Conservation (phyloP, 2,329 filamentous ascomycete species). For the Magnaporthiopsis rhizophila region DNA sequence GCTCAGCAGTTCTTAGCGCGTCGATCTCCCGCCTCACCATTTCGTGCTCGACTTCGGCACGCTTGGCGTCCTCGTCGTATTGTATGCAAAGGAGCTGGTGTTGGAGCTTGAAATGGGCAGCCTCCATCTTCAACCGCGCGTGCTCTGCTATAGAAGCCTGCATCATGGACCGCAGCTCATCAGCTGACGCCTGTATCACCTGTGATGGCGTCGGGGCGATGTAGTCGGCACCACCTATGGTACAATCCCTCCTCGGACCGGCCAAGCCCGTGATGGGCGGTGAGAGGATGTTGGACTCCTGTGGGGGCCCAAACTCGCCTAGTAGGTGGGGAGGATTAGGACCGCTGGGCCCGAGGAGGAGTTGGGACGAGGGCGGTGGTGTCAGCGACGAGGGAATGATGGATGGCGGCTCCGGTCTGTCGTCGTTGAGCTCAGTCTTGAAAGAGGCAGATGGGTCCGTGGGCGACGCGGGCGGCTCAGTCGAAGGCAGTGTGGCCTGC, state of each 20-base stretch:
- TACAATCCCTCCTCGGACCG: constrained; percentile 19
- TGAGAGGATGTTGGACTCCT: constrained; percentile 42
- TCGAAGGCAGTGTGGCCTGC: constrained; percentile 48
- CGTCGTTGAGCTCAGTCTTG: constrained; percentile 41
- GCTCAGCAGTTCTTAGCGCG: constrained; percentile 67
- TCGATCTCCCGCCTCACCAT: constrained; percentile 87
- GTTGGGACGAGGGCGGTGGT: constrained; percentile 48
- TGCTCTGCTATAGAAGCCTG: constrained; percentile 47
- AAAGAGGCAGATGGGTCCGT: constrained; percentile 40
- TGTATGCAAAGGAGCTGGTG: constrained; percentile 78
- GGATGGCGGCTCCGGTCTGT: constrained; percentile 27
- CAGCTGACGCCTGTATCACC: constrained; percentile 43
- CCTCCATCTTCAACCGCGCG: constrained; percentile 64
- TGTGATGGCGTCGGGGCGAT: constrained; percentile 38
- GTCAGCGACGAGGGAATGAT: constrained; percentile 51
- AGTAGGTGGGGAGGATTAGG: constrained; percentile 13
- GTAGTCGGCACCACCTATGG: constrained; percentile 30
- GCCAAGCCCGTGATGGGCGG: constrained; percentile 41
- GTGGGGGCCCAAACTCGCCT: constrained; percentile 27
- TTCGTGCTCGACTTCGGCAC: constrained; percentile 83
- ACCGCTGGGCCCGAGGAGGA: constrained; percentile 24
- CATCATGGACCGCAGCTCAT: constrained; percentile 50
- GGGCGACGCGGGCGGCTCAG: constrained; percentile 47
- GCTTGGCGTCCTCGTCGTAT: constrained; percentile 75
- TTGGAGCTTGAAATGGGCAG: constrained; percentile 85